Evolutionary conservation across 2,329 filamentous ascomycete species (phyloP).

Genomic region (Fusarium sp.): DNA sequence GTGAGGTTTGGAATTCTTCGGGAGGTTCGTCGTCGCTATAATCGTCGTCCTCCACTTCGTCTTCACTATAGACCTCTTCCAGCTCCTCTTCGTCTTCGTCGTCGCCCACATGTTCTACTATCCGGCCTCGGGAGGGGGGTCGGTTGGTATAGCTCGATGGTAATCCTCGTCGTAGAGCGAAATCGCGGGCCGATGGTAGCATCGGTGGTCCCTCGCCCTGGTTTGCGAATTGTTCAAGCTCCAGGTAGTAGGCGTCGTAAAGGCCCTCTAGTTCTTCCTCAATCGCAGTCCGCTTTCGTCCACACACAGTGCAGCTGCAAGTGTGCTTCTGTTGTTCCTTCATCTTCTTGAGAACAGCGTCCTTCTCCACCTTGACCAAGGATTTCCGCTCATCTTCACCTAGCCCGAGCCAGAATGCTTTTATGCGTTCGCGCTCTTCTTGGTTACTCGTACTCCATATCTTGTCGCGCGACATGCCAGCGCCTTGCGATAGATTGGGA

Average conservation of each 20-base stretch:
- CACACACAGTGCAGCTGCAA: conserved; percentile 97
- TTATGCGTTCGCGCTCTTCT: conserved; percentile 96
- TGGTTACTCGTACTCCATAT: conserved; percentile 98
- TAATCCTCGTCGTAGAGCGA: conserved; percentile 67
- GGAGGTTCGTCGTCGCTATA: conserved; percentile 74
- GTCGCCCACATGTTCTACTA: conserved; percentile 73
- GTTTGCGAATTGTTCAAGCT: conserved; percentile 97
- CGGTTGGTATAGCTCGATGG: conserved; percentile 70
- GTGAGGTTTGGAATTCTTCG: conserved; percentile 73
- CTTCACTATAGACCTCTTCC: conserved; percentile 62
- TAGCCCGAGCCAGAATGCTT: conserved; percentile 96
- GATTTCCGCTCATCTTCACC: conserved; percentile 95
- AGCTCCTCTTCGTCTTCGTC: conserved; percentile 67
- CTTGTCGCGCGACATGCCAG: conserved; percentile 76
- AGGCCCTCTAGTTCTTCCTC: conserved; percentile 97
- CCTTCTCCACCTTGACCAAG: conserved; percentile 97
- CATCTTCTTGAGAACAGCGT: conserved; percentile 98
- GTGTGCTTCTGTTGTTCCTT: conserved; percentile 99
- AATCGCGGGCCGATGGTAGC: conserved; percentile 65
- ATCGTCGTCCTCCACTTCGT: conserved; percentile 68
- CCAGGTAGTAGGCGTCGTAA: conserved; percentile 98
- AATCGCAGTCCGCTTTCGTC: conserved; percentile 94
- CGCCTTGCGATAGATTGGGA: conserved; percentile 48
- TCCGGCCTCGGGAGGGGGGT: conserved; percentile 79
- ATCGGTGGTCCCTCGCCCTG: conserved; percentile 74